Evolutionary conservation across 139 green algal genomes (phyloP), one percentile per base, ranked within the genome.

Genomic region (Penium margaritaceum): DNA sequence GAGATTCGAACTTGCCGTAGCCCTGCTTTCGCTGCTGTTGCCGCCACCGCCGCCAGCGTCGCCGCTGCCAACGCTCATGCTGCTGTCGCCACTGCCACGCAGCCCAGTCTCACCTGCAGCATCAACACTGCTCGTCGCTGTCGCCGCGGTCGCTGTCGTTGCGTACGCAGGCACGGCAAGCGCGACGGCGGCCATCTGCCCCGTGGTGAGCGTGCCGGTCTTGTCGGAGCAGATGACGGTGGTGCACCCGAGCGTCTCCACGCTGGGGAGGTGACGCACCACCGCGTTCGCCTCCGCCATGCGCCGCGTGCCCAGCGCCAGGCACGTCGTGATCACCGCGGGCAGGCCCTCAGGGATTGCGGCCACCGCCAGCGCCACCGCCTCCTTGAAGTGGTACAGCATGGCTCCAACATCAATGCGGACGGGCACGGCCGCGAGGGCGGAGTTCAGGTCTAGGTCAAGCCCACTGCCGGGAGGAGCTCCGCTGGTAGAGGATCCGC

Each of bases 271-370:
- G 67, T 91, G 93, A 27, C 79, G 75, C 44, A 92, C 88, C 51
- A 91, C 89, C 33, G 87, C 87, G 66, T 88, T 92, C 54, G 88
- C 70, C 77, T 89, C 75, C 19, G 92, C 92, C 93, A 98, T 97
- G 70, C 91, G 91, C 57, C 91, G 83, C 0, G 95, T 99, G 46
- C 94, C 95, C 24, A 99, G 88, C 15, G 95, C 95, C 60, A 99
- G 88, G 84, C 95, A 99, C 27, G 95, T 99, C 57, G 95, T 99
- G 81, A 99, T 97, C 4, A 99, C 94, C 12, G 95, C 94, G 46
- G 95, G 95, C 29, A 99, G 84, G 57, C 95, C 95, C 82, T 99
- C 95, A 15, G 94, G 94, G 75, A 99, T 99, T 30, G 94, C 94
- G 0, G 94, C 94, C 27, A 99, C 94, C 0, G 94, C 94, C 69